These are phyloP conservation scores for Debaryomyces prosopidis DNA, from an alignment of 805 yeast genomes.

Conservation along the genomic window DNA sequence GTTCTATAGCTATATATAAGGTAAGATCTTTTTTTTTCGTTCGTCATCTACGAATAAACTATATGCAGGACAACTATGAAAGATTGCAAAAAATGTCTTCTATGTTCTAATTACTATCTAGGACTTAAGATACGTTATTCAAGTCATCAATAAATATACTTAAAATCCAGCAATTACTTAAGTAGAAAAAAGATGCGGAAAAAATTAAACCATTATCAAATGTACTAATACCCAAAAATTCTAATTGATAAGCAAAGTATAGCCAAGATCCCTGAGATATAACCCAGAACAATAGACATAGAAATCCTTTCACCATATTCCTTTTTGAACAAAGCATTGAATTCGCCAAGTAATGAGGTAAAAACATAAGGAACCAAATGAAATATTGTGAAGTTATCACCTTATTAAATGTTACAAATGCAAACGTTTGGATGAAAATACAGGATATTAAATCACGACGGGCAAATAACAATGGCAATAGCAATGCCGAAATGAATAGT, in stretches of 20 bases:
- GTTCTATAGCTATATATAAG: slow-evolving; percentile 4
- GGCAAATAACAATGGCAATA: slow-evolving; percentile 55
- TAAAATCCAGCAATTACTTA: slow-evolving; percentile 60
- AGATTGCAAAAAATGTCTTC: not conserved
- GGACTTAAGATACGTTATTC: not conserved
- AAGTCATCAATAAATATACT: slow-evolving; percentile 50
- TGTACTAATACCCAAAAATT: slow-evolving; percentile 70
- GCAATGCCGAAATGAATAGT: slow-evolving; percentile 53
- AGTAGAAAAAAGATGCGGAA: slow-evolving; percentile 59
- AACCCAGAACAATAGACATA: slow-evolving; percentile 60
- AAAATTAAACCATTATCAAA: slow-evolving; percentile 60
- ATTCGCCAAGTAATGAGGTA: slow-evolving; percentile 68
- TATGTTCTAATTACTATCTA: not conserved
- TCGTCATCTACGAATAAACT: not conserved
- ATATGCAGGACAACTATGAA: not conserved
- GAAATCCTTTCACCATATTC: slow-evolving; percentile 35
- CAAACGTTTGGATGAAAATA: slow-evolving; percentile 43
- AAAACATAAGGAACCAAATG: slow-evolving; percentile 85
- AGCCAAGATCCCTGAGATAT: slow-evolving; percentile 77
- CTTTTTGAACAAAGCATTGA: slow-evolving; percentile 30
- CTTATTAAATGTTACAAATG: slow-evolving; percentile 45
- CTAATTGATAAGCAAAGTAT: slow-evolving; percentile 71
- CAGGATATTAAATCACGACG: slow-evolving; percentile 29
- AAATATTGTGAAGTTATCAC: slow-evolving; percentile 94
- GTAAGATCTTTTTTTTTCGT: not conserved